Evolutionary conservation across 371 early-diverging fungal species (phyloP), one percentile per base, ranked within the genome.

Genomic region (Smittium culicis): DNA sequence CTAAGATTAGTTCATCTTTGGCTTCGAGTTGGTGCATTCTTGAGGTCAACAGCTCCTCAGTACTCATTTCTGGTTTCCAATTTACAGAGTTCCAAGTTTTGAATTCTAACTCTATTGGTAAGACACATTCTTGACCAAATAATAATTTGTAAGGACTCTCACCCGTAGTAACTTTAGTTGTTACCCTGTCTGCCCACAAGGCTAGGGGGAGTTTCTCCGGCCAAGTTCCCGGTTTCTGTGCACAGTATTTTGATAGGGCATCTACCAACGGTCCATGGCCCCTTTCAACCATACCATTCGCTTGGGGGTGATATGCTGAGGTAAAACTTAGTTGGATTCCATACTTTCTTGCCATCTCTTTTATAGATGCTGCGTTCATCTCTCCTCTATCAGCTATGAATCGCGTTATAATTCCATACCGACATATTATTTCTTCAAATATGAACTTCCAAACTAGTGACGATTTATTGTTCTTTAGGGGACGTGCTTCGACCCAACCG

Each of bases 231-330:
- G 34, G 28, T 1, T 66, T 34, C 1, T 54, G 17, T 65, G 2
- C 3, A 34, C 24, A 33, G 2, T 55, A 31, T 54, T 69, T 68
- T 11, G 35, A 35, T 24, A 70, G 30, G 1, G 59, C 45, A 31
- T 58, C 30, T 54, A 63, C 35, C 25, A 69, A 61, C 14, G 33
- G 56, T 8, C 54, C 54, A 54, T 70, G 63, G n/a, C 70, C 70
- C n/a, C 70, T 61, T 35, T 70, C 70, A 34, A 68, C 69, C 67
- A 69, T 69, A 1, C 68, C 69, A 68, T 69, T 69, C 2, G 68
- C 35, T 30, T 71, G 64, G 5, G 70, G 70, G 27, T 70, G 70
- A 28, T 67, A 34, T 2, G 70, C 17, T 1, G 70, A 68, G 25
- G 70, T 70, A 32, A 35, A 69, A 1, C 16, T 16, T 28, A 70